Evolutionary conservation across 1,284 basidiomycete genomes (phyloP).

Genomic region (Veloporphyrellus conicus): DNA sequence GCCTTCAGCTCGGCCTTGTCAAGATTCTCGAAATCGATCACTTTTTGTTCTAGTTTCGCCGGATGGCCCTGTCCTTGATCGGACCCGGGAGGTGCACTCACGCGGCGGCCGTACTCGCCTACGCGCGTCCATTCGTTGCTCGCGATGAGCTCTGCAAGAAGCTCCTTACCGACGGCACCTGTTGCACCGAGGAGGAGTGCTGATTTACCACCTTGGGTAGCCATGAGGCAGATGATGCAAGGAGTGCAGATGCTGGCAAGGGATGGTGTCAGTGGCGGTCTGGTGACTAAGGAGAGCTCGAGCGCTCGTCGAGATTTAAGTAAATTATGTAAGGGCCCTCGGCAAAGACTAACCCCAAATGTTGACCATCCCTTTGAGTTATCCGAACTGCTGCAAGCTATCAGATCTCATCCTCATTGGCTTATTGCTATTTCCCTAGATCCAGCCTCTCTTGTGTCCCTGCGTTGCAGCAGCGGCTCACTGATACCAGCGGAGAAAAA

Average conservation of each 20-base stretch:
- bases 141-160: slow-evolving; percentile 55
- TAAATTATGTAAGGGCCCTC: no score
- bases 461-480: no score
- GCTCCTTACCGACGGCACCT: slow-evolving; percentile 53
- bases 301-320: no score
- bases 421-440: no score
- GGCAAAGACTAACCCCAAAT: no score
- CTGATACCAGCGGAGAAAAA: no score
- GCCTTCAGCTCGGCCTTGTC: slow-evolving; percentile 47
- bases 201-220: slow-evolving; percentile 30
- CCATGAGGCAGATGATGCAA: slow-evolving; percentile 3
- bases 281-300: no score
- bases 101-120: slow-evolving; percentile 61
- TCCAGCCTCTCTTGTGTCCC: no score
- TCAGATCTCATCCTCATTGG: no score
- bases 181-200: slow-evolving; percentile 66
- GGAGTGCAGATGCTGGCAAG: background rate
- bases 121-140: slow-evolving; percentile 52
- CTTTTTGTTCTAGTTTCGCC: slow-evolving; percentile 56
- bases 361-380: no score
- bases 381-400: no score
- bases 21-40: slow-evolving; percentile 64
- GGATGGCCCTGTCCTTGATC: background rate
- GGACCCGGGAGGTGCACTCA: slow-evolving; percentile 42
- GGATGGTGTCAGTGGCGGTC: no score